Conservation (phyloP, 306 rosid genomes). For the Astragalus glycyphyllos region DNA sequence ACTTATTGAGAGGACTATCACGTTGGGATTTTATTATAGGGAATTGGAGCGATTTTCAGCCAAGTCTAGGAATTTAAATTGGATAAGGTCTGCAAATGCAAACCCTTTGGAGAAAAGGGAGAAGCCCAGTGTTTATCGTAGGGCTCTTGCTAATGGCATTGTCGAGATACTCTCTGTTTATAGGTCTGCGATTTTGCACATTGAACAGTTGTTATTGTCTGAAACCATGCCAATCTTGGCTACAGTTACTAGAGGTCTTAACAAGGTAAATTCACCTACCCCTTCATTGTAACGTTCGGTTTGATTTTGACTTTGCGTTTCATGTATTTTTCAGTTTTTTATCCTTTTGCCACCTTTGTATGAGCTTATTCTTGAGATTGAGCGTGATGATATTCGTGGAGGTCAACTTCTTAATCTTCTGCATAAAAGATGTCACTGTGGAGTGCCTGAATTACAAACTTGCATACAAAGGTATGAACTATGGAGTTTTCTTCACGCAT, state of each 20-base stretch:
- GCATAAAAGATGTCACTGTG: constrained; percentile 91
- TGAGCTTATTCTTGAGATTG: constrained; percentile 83
- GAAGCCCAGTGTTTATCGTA: constrained; percentile 80
- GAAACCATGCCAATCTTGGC: constrained; percentile 90
- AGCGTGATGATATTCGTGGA: constrained; percentile 81
- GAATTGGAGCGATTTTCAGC: constrained; percentile 86
- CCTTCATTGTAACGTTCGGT: not conserved
- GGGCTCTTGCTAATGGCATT: constrained; percentile 92
- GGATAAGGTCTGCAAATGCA: constrained; percentile 75
- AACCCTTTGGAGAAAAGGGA: constrained; percentile 47
- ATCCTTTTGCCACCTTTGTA: constrained; percentile 85
- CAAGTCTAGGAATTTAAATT: constrained; percentile 81
- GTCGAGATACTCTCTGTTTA: constrained; percentile 86
- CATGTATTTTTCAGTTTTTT: constrained; percentile 65
- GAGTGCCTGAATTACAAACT: constrained; percentile 95
- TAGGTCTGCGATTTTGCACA: constrained; percentile 82
- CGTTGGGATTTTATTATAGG: constrained; percentile 89
- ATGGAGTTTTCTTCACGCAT: constrained; percentile 32
- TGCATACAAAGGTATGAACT: constrained; percentile 82
- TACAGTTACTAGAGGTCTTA: constrained; percentile 84
- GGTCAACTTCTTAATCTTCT: constrained; percentile 92
- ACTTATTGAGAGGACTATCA: constrained; percentile 77
- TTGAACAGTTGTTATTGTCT: constrained; percentile 84
- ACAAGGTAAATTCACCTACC: constrained; percentile 60
- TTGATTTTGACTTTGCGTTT: constrained; percentile 4